Percentiles rank a stretch among this genome's conserved stretches.
Evolutionary conservation across 805 yeast species (phyloP).

Genomic region (Metschnikowia aberdeeniae): DNA sequence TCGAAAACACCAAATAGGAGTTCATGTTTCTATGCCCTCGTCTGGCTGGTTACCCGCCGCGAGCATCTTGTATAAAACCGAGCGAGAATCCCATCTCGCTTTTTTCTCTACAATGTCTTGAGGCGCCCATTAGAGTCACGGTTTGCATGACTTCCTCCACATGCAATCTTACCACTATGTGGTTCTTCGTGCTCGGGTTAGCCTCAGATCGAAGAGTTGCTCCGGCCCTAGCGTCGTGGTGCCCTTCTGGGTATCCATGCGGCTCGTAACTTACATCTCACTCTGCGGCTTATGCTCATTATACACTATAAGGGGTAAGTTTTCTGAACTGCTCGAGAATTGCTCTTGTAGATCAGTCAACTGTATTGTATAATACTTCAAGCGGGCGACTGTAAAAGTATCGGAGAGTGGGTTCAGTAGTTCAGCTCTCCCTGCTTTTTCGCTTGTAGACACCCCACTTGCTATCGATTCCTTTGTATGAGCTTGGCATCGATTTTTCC

Average conservation of each 20-base stretch:
- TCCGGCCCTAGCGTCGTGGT: constrained; percentile 59
- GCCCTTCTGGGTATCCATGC: constrained; percentile 49
- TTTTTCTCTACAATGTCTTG: constrained; percentile 39
- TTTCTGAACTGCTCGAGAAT: neutral
- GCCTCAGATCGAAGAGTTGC: constrained; percentile 69
- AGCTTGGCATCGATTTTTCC: constrained; percentile 59
- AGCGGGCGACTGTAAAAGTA: too few species aligned
- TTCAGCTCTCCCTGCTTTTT: too few species aligned
- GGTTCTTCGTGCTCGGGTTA: constrained; percentile 87
- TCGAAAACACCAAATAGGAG: too few species aligned
- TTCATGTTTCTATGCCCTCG: neutral
- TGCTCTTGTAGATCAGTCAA: neutral
- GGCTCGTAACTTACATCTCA: constrained; percentile 65
- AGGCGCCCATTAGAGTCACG: constrained; percentile 89
- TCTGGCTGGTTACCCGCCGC: constrained; percentile 20
- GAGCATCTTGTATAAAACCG: constrained; percentile 10
- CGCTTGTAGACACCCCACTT: too few species aligned
- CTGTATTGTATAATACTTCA: neutral
- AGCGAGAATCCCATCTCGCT: neutral
- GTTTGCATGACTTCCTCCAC: constrained; percentile 47
- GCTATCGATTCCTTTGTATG: constrained; percentile 13
- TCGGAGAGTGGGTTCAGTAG: too few species aligned
- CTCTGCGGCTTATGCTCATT: too few species aligned
- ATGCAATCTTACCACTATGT: constrained; percentile 44
- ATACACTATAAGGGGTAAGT: too few species aligned